These are phyloP conservation scores for Aspergillus pseudotamarii DNA, from an alignment of 2,329 filamentous ascomycete genomes.

Conservation along the genomic window DNA sequence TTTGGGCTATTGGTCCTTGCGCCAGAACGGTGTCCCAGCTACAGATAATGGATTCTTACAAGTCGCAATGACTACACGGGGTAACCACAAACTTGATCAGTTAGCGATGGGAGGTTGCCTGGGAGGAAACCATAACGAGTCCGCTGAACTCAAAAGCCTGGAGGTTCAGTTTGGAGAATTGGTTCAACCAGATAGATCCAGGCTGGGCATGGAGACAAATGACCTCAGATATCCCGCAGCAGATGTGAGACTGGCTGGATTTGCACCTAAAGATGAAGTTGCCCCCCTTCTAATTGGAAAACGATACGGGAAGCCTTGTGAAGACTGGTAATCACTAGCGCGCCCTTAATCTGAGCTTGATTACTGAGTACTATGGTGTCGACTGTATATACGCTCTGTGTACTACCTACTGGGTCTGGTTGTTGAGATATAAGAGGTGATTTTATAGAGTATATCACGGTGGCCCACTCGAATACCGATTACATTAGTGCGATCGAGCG, in stretches of 20 bases:
- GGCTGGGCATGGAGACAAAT: neutral
- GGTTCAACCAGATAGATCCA: neutral
- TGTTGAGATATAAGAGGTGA: too few relatives aligned
- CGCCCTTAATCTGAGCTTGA: too few relatives aligned
- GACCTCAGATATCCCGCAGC: accelerated
- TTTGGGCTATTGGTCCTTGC: neutral
- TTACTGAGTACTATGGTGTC: too few relatives aligned
- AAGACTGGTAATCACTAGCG: too few relatives aligned
- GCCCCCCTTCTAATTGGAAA: neutral
- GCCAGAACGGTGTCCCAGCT: neutral
- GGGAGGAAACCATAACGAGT: neutral
- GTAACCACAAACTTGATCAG: neutral
- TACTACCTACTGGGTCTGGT: too few relatives aligned
- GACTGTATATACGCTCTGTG: too few relatives aligned
- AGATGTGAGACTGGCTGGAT: neutral
- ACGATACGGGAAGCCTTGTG: neutral
- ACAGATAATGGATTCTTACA: neutral
- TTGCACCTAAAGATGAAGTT: neutral
- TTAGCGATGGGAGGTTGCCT: neutral
- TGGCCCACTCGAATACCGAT: too few relatives aligned
- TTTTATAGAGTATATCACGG: too few relatives aligned
- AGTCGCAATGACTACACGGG: neutral
- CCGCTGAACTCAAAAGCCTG: neutral
- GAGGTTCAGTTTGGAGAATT: neutral
- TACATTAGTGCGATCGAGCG: too few relatives aligned